Percentiles rank a stretch among this genome's conserved stretches.
phyloP scores from a whole-genome alignment of 768 basidiomycete genomes.

The Boletus barrowsii region DNA sequence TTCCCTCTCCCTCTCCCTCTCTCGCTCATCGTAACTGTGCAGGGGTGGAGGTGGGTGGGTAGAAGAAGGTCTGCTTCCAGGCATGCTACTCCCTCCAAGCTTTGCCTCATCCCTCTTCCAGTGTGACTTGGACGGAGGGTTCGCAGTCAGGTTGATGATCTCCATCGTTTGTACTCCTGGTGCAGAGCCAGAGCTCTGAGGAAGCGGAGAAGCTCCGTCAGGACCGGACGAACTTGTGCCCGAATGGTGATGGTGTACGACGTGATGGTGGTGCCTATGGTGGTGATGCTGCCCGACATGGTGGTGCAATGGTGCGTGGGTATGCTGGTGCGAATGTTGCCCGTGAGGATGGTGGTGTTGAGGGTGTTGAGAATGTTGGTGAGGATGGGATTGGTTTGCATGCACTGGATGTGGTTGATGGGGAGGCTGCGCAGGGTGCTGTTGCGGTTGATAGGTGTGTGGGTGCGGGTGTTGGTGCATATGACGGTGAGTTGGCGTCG shows the following conservation, averaged over 20 bases:
- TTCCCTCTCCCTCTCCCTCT: constrained; percentile 29
- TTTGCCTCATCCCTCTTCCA: constrained; percentile 40
- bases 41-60: constrained; percentile 34
- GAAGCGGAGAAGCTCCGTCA: constrained; percentile 30
- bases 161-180: constrained; percentile 46
- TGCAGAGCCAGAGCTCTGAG: constrained; percentile 35
- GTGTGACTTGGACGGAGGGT: constrained; percentile 29
- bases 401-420: constrained; percentile 26
- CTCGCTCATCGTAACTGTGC: constrained; percentile 27
- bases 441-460: constrained; percentile 35
- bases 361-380: constrained; percentile 34
- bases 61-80: constrained; percentile 38
- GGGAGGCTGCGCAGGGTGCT: constrained; percentile 15
- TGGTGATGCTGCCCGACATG: constrained; percentile 54
- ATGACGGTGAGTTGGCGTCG: constrained; percentile 29
- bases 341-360: constrained; percentile 21
- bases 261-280: constrained; percentile 37
- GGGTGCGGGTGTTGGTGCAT: constrained; percentile 32
- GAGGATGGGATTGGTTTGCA: constrained; percentile 30
- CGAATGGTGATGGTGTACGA: constrained; percentile 50
- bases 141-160: constrained; percentile 46
- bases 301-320: constrained; percentile 41
- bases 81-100: constrained; percentile 25
- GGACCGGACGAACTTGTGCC: constrained; percentile 26
- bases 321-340: constrained; percentile 33